Conservation (phyloP, 2,329 filamentous ascomycete genomes). For the Hypomyces rosellus region DNA sequence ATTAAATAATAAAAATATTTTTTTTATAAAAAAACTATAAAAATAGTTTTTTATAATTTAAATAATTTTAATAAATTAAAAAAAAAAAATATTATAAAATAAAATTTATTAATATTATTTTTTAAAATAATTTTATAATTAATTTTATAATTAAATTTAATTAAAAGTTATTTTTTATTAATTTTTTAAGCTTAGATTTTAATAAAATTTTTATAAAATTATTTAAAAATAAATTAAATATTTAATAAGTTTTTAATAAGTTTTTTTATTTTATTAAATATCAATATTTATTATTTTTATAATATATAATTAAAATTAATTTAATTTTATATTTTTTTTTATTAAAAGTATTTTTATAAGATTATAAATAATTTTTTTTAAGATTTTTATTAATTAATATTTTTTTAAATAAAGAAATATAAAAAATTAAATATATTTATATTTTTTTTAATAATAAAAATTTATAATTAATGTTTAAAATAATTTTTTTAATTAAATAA, state of each 20-base stretch:
- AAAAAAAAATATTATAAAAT: constrained; percentile 1
- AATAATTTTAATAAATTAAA: neutral
- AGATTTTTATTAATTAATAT: too few species aligned
- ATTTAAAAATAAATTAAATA: neutral
- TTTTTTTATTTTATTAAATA: too few species aligned
- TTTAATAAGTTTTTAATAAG: too few species aligned
- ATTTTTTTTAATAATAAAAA: neutral
- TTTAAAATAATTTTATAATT: constrained; percentile 1
- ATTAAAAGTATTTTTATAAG: too few species aligned
- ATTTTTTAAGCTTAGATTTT: neutral
- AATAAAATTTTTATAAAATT: neutral
- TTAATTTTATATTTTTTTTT: too few species aligned
- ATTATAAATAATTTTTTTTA: too few species aligned
- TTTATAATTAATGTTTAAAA: too few species aligned
- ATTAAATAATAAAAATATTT: neutral
- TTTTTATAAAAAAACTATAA: constrained; percentile 1
- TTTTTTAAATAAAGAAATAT: too few species aligned
- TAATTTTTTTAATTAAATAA: neutral
- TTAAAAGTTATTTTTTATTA: neutral
- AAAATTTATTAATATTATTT: neutral
- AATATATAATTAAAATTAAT: too few species aligned
- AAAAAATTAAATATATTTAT: too few species aligned
- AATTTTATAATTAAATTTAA: neutral
- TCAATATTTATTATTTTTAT: too few species aligned
- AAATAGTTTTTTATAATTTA: neutral